Conservation (phyloP, 495 filamentous ascomycete species). For the Podospora comata region DNA sequence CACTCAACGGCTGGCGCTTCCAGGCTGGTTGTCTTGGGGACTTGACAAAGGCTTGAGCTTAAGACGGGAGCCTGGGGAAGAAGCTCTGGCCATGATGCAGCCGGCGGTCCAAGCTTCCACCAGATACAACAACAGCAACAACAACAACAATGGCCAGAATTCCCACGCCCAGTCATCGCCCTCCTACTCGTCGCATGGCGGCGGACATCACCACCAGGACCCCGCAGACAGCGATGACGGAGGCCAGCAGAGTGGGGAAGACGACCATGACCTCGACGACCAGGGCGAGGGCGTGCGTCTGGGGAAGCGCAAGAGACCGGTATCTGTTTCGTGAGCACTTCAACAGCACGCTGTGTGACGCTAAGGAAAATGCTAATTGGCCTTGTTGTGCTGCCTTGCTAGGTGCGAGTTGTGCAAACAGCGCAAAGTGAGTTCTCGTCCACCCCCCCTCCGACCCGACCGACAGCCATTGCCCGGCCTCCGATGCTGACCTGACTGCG, state of each 20-base stretch:
- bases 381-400: slow-evolving; percentile 9
- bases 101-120: slow-evolving; percentile 27
- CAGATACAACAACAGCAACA: background rate
- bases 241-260: slow-evolving; percentile 39
- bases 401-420: slow-evolving; percentile 82
- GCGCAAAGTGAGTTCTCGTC: slow-evolving; percentile 57
- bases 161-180: slow-evolving; percentile 18
- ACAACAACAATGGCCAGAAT: slow-evolving; percentile 20
- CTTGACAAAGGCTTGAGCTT: background rate
- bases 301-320: slow-evolving; percentile 55
- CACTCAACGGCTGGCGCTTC: background rate
- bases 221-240: slow-evolving; percentile 30
- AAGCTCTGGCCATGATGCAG: slow-evolving; percentile 25
- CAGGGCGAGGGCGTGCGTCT: slow-evolving; percentile 39
- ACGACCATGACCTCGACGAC: slow-evolving; percentile 42
- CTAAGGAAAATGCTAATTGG: background rate
- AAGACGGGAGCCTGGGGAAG: background rate
- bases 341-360: background rate
- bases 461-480: background rate
- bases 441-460: background rate
- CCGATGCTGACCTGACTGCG: slow-evolving; percentile 7
- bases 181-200: slow-evolving; percentile 14
- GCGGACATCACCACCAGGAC: slow-evolving; percentile 17
- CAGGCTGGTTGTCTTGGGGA: too few relatives aligned
- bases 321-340: slow-evolving; percentile 53